phyloP scores from a whole-genome alignment of 495 filamentous ascomycete species.

The Hypoxylon crocopeplum region DNA sequence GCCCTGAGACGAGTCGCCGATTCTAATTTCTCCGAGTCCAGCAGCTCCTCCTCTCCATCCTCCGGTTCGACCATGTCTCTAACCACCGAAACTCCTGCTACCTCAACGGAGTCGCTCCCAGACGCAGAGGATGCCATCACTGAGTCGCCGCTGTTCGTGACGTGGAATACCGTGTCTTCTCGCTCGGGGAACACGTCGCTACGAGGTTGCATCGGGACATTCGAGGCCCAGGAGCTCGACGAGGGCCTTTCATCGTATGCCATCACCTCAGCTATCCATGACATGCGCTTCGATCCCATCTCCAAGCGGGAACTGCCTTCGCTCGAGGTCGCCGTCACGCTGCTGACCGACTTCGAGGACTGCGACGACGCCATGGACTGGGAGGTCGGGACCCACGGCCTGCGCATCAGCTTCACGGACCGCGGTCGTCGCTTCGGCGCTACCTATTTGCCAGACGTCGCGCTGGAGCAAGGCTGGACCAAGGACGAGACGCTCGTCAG shows the following conservation, averaged over 20 bases:
- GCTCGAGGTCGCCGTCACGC: conserved; percentile 73
- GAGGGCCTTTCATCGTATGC: conserved; percentile 81
- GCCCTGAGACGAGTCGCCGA: conserved; percentile 47
- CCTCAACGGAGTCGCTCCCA: conserved; percentile 35
- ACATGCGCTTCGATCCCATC: conserved; percentile 84
- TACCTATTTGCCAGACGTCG: conserved; percentile 93
- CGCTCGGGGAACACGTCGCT: conserved; percentile 67
- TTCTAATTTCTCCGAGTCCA: conserved; percentile 37
- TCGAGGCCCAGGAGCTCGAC: conserved; percentile 77
- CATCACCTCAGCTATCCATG: conserved; percentile 86
- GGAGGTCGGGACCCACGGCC: conserved; percentile 82
- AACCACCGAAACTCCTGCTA: conserved; percentile 36
- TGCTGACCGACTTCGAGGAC: conserved; percentile 78
- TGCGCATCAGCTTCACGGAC: conserved; percentile 77
- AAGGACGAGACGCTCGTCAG: conserved; percentile 91
- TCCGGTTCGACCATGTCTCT: conserved; percentile 43
- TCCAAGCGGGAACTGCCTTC: conserved; percentile 67
- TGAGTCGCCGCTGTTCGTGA: conserved; percentile 83
- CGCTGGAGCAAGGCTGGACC: conserved; percentile 91
- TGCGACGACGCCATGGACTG: conserved; percentile 80
- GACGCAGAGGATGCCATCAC: conserved; percentile 31
- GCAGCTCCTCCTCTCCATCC: conserved; percentile 41
- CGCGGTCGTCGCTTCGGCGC: conserved; percentile 72
- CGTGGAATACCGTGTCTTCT: conserved; percentile 80
- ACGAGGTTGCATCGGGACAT: conserved; percentile 96